Percentiles rank a stretch among this genome's conserved stretches.
These are phyloP conservation scores for Eimeria falciformis DNA, from an alignment of 169 alveolate species.

Conservation along the genomic window DNA sequence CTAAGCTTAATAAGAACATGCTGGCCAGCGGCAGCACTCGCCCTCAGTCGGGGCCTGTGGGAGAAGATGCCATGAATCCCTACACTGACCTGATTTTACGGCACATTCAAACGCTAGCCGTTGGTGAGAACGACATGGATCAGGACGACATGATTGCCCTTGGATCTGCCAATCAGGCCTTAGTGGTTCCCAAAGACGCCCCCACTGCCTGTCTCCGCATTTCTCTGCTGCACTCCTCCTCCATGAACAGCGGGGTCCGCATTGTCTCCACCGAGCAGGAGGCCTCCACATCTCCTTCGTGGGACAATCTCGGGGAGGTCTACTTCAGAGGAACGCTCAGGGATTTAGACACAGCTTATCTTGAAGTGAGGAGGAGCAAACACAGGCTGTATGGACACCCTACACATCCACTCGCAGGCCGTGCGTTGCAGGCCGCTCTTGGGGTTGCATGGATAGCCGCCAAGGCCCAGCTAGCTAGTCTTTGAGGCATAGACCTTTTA, in stretches of 20 bases:
- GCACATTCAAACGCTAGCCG: conserved; percentile 1
- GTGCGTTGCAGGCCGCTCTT: too few relatives aligned
- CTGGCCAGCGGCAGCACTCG: not conserved
- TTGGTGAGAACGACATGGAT: not conserved
- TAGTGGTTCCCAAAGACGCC: not conserved
- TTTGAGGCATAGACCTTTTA: too few relatives aligned
- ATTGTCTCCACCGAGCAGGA: conserved; percentile 40
- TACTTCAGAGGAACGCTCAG: conserved; percentile 73
- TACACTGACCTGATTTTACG: not conserved
- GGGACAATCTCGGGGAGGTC: conserved; percentile 76
- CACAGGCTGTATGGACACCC: too few relatives aligned
- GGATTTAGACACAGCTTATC: conserved; percentile 67
- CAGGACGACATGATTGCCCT: not conserved
- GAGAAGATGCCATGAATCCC: not conserved
- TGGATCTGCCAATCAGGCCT: not conserved
- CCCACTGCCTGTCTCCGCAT: conserved; percentile 17
- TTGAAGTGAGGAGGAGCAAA: conserved; percentile 33
- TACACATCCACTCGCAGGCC: too few relatives aligned
- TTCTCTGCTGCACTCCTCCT: conserved; percentile 43
- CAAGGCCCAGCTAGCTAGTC: too few relatives aligned
- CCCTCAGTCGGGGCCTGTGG: not conserved
- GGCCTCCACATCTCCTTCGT: conserved; percentile 1
- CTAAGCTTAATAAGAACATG: not conserved
- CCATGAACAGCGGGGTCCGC: conserved; percentile 42
- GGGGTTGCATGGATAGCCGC: too few relatives aligned